A percentile compares a stretch with the other conserved stretches of the same genome.
Conservation (phyloP, 306 rosid species). For the Sophora flavescens region DNA sequence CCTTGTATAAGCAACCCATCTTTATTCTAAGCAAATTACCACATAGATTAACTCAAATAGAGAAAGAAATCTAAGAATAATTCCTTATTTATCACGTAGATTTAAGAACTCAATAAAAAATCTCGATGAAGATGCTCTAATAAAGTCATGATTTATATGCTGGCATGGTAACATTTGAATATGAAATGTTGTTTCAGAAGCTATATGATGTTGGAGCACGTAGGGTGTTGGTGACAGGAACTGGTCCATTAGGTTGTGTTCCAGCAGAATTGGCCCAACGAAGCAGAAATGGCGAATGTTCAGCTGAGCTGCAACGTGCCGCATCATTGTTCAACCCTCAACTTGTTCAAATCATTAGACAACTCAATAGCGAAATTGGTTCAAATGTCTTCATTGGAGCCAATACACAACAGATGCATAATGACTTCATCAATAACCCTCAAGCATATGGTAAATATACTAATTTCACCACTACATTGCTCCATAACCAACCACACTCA, state of each 20-base stretch:
- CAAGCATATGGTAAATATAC: slow-evolving; percentile 56
- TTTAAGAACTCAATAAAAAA: too few relatives aligned
- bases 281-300: slow-evolving; percentile 63
- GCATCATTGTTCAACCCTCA: slow-evolving; percentile 71
- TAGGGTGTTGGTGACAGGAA: slow-evolving; percentile 82
- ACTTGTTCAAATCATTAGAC: slow-evolving; percentile 55
- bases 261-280: slow-evolving; percentile 83
- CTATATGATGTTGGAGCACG: slow-evolving; percentile 71
- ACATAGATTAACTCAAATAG: too few relatives aligned
- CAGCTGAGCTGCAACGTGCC: slow-evolving; percentile 65
- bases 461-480: not conserved
- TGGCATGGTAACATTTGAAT: not conserved
- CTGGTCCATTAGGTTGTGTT: slow-evolving; percentile 89
- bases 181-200: slow-evolving; percentile 47
- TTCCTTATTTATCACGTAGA: too few relatives aligned
- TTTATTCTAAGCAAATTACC: too few relatives aligned
- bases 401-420: slow-evolving; percentile 56
- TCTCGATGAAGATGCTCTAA: too few relatives aligned
- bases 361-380: slow-evolving; percentile 64
- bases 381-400: slow-evolving; percentile 64
- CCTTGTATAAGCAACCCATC: too few relatives aligned
- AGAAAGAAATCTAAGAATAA: too few relatives aligned
- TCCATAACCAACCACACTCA: too few relatives aligned
- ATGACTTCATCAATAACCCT: slow-evolving; percentile 61
- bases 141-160: too few relatives aligned